Conservation (phyloP, 2,329 filamentous ascomycete species). For the Trichophyton simii region DNA sequence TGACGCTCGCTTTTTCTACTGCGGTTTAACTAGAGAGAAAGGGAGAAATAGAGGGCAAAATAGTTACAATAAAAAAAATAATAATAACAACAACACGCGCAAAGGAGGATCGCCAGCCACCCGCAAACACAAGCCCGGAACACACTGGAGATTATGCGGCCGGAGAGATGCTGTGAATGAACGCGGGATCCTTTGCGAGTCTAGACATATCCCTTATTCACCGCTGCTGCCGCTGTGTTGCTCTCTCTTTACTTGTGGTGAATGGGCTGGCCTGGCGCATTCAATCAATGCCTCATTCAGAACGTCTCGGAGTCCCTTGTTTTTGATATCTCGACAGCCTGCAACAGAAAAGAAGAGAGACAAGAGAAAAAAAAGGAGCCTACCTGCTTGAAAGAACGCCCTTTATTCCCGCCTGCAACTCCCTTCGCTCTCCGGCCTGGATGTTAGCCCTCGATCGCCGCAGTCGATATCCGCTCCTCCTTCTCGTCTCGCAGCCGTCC, state of each 20-base stretch:
- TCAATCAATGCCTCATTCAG: conserved; percentile 3
- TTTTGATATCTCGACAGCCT: background rate
- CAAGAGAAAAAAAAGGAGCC: no score
- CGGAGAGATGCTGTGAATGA: background rate
- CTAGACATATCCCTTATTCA: background rate
- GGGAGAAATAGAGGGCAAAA: background rate
- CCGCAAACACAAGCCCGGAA: background rate
- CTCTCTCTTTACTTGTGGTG: background rate
- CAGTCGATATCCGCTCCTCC: conserved; percentile 1
- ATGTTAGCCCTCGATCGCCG: conserved; percentile 1
- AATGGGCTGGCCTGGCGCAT: conserved; percentile 10
- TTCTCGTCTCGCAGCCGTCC: background rate
- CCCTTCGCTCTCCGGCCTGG: background rate
- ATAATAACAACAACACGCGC: background rate
- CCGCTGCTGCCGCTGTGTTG: background rate
- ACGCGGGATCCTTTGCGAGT: background rate
- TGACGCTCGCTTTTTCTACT: background rate
- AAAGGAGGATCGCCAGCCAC: background rate
- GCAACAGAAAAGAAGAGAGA: background rate
- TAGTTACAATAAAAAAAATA: background rate
- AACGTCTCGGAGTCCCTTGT: background rate
- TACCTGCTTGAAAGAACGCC: no score
- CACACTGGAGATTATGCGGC: background rate
- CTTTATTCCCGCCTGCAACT: background rate
- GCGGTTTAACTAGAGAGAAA: background rate